Evolutionary conservation across 2,329 filamentous ascomycete genomes (phyloP).

Genomic region (Talaromyces funiculosus): DNA sequence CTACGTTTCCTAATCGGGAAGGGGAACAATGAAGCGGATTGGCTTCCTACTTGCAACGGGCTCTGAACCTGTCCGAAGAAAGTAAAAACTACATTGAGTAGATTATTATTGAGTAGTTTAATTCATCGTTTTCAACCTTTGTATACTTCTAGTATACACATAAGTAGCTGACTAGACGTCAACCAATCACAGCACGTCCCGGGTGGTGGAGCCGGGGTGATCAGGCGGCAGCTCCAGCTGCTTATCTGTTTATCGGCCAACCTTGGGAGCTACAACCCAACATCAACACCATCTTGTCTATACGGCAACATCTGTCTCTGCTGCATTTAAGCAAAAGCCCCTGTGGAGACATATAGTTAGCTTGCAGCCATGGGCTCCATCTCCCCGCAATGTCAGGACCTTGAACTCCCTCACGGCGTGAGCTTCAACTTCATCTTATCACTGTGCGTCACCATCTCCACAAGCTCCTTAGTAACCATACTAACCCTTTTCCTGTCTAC

Average conservation of each 20-base stretch:
- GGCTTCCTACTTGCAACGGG: background rate
- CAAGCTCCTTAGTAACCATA: background rate
- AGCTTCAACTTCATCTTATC: slow-evolving; percentile 52
- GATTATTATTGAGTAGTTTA: background rate
- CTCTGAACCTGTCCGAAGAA: background rate
- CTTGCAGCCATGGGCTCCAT: slow-evolving; percentile 20
- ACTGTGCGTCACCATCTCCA: slow-evolving; percentile 38
- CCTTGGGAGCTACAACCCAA: background rate
- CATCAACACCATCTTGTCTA: background rate
- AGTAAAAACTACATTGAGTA: background rate
- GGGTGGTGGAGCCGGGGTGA: background rate
- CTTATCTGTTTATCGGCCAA: slow-evolving; percentile 3
- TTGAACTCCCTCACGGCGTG: slow-evolving; percentile 47
- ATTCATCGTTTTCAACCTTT: background rate
- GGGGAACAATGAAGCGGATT: background rate
- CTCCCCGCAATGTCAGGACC: slow-evolving; percentile 43
- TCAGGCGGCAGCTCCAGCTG: background rate
- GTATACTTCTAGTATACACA: background rate
- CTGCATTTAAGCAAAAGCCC: background rate
- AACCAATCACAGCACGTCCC: background rate
- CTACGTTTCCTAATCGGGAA: background rate
- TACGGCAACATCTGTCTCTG: background rate
- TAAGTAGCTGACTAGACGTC: background rate
- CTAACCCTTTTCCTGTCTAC: slow-evolving; percentile 13
- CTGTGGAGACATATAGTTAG: background rate